Percentiles rank a stretch among this genome's conserved stretches.
Conservation (phyloP, 2,329 filamentous ascomycete species). For the Mycogone perniciosa region DNA sequence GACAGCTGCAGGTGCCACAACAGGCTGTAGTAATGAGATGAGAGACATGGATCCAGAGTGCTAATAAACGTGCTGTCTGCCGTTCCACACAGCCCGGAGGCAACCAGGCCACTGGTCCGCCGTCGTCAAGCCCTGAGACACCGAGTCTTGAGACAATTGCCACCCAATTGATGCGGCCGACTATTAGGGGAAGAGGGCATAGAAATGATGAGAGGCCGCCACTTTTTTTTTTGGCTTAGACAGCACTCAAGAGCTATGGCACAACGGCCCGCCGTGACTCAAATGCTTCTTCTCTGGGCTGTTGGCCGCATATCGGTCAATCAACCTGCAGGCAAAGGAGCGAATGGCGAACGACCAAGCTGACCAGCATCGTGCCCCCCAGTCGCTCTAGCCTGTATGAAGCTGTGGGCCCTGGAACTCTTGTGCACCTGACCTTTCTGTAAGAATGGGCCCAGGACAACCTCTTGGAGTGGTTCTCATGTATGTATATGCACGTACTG, state of each 20-base stretch:
- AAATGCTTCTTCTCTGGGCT: conserved; percentile 5
- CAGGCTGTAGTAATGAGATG: background rate
- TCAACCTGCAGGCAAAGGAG: conserved; percentile 10
- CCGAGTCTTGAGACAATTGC: too few relatives aligned
- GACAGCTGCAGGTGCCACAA: background rate
- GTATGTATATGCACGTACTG: background rate
- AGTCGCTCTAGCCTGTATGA: conserved; percentile 7
- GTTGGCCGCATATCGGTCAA: conserved; percentile 12
- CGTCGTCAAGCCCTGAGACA: too few relatives aligned
- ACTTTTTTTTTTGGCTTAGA: background rate
- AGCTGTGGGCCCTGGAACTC: conserved; percentile 10
- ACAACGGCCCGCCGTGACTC: conserved; percentile 10
- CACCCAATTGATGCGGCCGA: background rate
- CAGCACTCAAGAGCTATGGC: background rate
- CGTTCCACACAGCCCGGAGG: background rate
- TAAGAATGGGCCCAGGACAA: conserved; percentile 13
- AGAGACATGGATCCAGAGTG: background rate
- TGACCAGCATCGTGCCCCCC: conserved; percentile 11
- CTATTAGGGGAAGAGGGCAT: background rate
- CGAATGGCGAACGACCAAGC: conserved; percentile 3
- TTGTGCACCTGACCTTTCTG: conserved; percentile 13
- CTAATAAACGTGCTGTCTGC: background rate
- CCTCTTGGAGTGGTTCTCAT: background rate
- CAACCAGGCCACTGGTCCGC: background rate
- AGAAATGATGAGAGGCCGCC: background rate